A percentile compares a stretch with the other conserved stretches of the same genome.
Evolutionary conservation across 257 asterid genomes (phyloP).

Genomic region (Ophiorrhiza pumila): DNA sequence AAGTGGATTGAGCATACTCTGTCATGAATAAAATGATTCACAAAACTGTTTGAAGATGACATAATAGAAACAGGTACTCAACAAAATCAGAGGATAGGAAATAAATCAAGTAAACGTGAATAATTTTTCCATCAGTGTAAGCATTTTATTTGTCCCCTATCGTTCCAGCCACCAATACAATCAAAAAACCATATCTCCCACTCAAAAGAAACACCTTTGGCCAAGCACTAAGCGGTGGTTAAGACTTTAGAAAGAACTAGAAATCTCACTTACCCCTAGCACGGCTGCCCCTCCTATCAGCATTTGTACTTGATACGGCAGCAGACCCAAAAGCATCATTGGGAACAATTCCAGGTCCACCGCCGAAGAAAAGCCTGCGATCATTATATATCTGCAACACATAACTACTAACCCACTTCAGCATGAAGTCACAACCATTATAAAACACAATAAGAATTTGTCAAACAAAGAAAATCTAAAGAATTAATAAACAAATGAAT

Average conservation of each 20-base stretch:
- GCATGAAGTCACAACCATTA: neutral
- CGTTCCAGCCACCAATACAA: neutral
- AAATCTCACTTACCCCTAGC: constrained; percentile 59
- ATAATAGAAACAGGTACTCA: neutral
- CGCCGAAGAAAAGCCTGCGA: constrained; percentile 84
- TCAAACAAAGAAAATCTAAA: neutral
- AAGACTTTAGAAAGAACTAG: neutral
- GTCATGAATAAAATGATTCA: constrained; percentile 22
- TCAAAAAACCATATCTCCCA: neutral
- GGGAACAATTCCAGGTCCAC: constrained; percentile 80
- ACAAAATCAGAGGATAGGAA: constrained; percentile 11
- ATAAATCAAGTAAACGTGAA: neutral
- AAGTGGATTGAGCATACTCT: constrained; percentile 71
- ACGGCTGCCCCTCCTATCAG: constrained; percentile 79
- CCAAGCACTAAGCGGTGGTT: neutral
- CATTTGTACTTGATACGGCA: constrained; percentile 47
- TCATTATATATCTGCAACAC: constrained; percentile 76
- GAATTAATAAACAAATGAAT: neutral
- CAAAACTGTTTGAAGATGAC: neutral
- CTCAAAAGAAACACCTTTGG: neutral
- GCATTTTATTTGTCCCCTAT: neutral
- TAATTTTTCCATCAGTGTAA: no score
- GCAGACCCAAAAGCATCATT: constrained; percentile 66
- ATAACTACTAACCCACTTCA: constrained; percentile 22
- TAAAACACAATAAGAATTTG: neutral